Conservation (phyloP, 73 alveolate species). For the Uronychia setigera region DNA sequence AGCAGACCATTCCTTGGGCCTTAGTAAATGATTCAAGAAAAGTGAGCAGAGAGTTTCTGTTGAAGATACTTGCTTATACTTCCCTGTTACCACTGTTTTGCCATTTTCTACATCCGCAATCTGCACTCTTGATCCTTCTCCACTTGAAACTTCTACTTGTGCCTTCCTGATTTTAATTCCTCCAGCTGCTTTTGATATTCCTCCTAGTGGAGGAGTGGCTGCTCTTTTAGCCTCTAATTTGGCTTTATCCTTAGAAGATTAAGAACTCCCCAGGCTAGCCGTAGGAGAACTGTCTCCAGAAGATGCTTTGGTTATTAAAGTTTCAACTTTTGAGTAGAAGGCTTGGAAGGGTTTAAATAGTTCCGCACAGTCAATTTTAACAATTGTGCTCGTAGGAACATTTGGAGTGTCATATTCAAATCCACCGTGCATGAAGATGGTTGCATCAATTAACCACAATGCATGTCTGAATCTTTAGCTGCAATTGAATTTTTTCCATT, state of each 20-base stretch:
- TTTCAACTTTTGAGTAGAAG: constrained; percentile 46
- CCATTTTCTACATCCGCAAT: constrained; percentile 16
- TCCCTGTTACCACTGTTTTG: constrained; percentile 12
- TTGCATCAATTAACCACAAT: constrained; percentile 69
- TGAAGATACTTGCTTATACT: constrained; percentile 43
- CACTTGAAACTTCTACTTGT: constrained; percentile 50
- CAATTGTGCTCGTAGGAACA: constrained; percentile 83
- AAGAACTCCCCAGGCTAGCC: neutral
- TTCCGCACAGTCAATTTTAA: constrained; percentile 69
- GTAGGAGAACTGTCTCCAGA: neutral
- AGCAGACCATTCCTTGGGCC: constrained; percentile 77
- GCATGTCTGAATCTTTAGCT: constrained; percentile 94
- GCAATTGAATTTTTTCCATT: constrained; percentile 88
- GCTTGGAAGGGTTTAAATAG: constrained; percentile 26
- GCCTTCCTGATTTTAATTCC: neutral
- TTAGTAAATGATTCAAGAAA: constrained; percentile 70
- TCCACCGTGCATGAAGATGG: constrained; percentile 87
- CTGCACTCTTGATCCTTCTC: constrained; percentile 37
- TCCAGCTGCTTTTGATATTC: constrained; percentile 30
- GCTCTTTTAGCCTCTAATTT: constrained; percentile 1
- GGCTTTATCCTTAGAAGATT: neutral
- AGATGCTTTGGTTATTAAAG: neutral
- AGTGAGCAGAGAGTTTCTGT: constrained; percentile 53
- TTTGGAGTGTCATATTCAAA: constrained; percentile 87
- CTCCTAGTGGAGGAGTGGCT: constrained; percentile 31